phyloP scores from a whole-genome alignment of 2,329 filamentous ascomycete species.

The Ascochyta viciae-villosae region DNA sequence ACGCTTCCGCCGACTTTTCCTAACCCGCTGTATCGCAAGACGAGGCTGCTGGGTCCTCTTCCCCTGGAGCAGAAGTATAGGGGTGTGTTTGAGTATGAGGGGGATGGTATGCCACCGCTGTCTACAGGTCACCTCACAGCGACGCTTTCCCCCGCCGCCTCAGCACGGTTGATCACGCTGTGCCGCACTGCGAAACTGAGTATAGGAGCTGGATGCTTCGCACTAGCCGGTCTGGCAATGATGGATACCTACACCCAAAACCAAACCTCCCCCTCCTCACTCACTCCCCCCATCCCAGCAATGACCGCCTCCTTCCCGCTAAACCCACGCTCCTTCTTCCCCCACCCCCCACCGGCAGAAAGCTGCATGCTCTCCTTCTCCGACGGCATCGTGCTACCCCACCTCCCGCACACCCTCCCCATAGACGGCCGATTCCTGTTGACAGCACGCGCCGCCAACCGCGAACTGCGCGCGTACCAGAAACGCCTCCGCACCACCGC shows the following conservation, averaged over 20 bases:
- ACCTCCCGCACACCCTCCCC: conserved; percentile 44
- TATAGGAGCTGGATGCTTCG: conserved; percentile 56
- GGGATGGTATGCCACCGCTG: conserved; percentile 42
- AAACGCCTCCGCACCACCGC: conserved; percentile 45
- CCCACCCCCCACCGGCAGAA: conserved; percentile 48
- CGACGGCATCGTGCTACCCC: conserved; percentile 56
- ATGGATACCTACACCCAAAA: conserved; percentile 53
- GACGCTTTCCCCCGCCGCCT: conserved; percentile 41
- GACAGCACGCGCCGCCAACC: conserved; percentile 51
- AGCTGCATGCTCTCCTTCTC: conserved; percentile 58
- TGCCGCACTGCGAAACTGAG: conserved; percentile 49
- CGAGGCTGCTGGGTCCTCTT: conserved; percentile 21
- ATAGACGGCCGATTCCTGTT: conserved; percentile 50
- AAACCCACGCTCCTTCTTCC: conserved; percentile 55
- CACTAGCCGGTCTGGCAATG: conserved; percentile 55
- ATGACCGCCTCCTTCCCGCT: conserved; percentile 57
- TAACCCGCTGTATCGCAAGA: conserved; percentile 50
- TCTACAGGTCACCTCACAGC: conserved; percentile 45
- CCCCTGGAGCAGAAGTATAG: conserved; percentile 43
- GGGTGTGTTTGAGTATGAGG: conserved; percentile 50
- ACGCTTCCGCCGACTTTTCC: conserved; percentile 50
- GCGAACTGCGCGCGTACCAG: conserved; percentile 54
- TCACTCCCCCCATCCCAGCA: conserved; percentile 23
- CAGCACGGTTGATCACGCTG: conserved; percentile 47
- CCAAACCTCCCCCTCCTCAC: conserved; percentile 34